A percentile compares a stretch with the other conserved stretches of the same genome.
phyloP scores from a whole-genome alignment of 345 rosid genomes.

The Cardamine chenopodiifolia region DNA sequence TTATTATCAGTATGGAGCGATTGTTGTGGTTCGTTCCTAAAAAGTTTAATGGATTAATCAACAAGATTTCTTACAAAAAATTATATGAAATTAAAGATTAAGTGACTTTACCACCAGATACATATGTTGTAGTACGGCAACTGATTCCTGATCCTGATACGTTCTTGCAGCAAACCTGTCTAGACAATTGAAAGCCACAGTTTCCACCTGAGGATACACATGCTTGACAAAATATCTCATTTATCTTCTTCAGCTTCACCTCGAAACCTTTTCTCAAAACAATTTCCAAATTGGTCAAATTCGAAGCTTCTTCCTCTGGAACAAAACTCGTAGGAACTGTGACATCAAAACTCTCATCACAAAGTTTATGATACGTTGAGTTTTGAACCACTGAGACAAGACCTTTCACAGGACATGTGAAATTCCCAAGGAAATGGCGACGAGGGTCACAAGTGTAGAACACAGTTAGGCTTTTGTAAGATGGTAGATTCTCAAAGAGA shows the following conservation, averaged over 20 bases:
- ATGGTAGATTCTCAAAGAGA: not conserved
- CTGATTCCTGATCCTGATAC: not conserved
- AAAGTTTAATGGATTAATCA: not conserved
- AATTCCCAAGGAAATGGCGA: not conserved
- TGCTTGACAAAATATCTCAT: not conserved
- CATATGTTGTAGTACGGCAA: not conserved
- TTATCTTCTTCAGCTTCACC: conserved; percentile 33
- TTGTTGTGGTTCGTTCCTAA: not conserved
- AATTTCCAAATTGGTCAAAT: not conserved
- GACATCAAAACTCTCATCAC: not conserved
- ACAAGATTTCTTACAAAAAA: not conserved
- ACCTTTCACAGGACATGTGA: conserved; percentile 18
- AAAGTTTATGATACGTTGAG: not conserved
- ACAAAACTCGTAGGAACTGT: not conserved
- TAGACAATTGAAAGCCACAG: not conserved
- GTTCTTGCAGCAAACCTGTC: conserved; percentile 1
- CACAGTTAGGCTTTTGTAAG: conserved; percentile 28
- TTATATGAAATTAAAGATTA: not conserved
- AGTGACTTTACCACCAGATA: not conserved
- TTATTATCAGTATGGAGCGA: not conserved
- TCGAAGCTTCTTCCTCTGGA: not conserved
- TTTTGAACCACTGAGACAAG: not conserved
- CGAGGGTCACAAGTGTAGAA: conserved; percentile 20
- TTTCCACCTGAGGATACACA: conserved; percentile 18
- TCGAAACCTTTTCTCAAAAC: conserved; percentile 35